Conservation (phyloP, 2,329 filamentous ascomycete species). For the Claviceps quebecensis region DNA sequence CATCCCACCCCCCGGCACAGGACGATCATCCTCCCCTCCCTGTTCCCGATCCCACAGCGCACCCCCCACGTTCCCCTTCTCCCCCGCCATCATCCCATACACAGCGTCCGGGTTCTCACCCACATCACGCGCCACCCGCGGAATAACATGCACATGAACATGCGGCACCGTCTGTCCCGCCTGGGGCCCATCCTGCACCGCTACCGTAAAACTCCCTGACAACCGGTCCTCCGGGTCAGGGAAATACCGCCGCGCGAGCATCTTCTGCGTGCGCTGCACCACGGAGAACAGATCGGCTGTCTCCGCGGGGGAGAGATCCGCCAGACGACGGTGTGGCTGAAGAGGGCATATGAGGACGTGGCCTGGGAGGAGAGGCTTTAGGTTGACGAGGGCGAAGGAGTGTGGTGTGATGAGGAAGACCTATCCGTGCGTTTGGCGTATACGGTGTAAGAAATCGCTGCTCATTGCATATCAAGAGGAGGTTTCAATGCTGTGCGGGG, state of each 20-base stretch:
- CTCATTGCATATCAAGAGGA: too few species aligned
- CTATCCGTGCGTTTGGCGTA: conserved; percentile 26
- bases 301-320: conserved; percentile 58
- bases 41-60: conserved; percentile 45
- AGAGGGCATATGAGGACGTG: conserved; percentile 84
- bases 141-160: conserved; percentile 86
- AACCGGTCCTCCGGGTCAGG: conserved; percentile 24
- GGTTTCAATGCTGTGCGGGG: too few species aligned
- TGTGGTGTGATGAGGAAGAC: conserved; percentile 74
- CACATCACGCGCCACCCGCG: conserved; percentile 43
- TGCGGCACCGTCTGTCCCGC: conserved; percentile 91
- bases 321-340: conserved; percentile 53
- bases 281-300: conserved; percentile 73
- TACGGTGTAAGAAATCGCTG: too few species aligned
- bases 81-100: conserved; percentile 69
- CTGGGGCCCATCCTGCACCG: conserved; percentile 82
- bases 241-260: conserved; percentile 51
- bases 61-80: conserved; percentile 70
- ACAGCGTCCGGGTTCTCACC: conserved; percentile 46
- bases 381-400: conserved; percentile 83
- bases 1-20: conserved; percentile 42
- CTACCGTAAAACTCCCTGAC: conserved; percentile 72
- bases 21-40: conserved; percentile 10
- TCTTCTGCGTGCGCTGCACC: conserved; percentile 67
- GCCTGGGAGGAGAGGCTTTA: conserved; percentile 85